A percentile compares a stretch with the other conserved stretches of the same genome.
phyloP scores from a whole-genome alignment of 352 stramenopile species.

The Globisporangium okanoganense region DNA sequence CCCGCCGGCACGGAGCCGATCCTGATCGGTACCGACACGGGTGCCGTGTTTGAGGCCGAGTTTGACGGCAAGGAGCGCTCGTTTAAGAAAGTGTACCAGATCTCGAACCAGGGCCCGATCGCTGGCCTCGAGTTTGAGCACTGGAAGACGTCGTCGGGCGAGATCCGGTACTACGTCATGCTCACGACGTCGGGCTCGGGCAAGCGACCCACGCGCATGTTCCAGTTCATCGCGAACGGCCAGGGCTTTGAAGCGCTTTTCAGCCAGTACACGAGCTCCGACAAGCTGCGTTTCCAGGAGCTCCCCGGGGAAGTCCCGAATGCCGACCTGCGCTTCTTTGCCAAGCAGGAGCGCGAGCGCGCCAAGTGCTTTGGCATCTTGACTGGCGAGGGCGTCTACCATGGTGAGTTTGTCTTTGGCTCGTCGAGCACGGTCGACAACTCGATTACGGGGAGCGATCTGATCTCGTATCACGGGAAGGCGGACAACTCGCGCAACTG shows the following conservation, averaged over 20 bases:
- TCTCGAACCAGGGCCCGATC: constrained; percentile 84
- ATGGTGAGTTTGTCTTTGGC: constrained; percentile 82
- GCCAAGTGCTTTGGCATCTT: constrained; percentile 89
- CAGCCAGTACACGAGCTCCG: constrained; percentile 69
- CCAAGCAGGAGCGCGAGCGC: constrained; percentile 72
- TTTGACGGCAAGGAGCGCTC: constrained; percentile 84
- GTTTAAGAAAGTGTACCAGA: constrained; percentile 89
- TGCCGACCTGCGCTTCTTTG: constrained; percentile 76
- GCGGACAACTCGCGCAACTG: constrained; percentile 46
- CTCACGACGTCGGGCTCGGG: constrained; percentile 79
- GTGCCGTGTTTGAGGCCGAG: constrained; percentile 77
- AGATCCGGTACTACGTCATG: constrained; percentile 72
- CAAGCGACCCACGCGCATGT: constrained; percentile 88
- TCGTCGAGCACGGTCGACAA: constrained; percentile 74
- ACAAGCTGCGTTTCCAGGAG: constrained; percentile 88
- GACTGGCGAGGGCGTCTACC: constrained; percentile 88
- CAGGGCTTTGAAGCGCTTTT: constrained; percentile 85
- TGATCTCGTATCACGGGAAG: constrained; percentile 73
- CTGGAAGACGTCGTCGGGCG: constrained; percentile 54
- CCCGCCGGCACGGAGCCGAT: constrained; percentile 57
- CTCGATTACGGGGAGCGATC: constrained; percentile 66
- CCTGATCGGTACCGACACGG: constrained; percentile 78
- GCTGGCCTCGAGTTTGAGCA: constrained; percentile 81
- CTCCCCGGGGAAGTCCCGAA: constrained; percentile 82
- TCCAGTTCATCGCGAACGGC: constrained; percentile 83